Conservation (phyloP, 2,329 filamentous ascomycete species). For the Apiospora sp. region DNA sequence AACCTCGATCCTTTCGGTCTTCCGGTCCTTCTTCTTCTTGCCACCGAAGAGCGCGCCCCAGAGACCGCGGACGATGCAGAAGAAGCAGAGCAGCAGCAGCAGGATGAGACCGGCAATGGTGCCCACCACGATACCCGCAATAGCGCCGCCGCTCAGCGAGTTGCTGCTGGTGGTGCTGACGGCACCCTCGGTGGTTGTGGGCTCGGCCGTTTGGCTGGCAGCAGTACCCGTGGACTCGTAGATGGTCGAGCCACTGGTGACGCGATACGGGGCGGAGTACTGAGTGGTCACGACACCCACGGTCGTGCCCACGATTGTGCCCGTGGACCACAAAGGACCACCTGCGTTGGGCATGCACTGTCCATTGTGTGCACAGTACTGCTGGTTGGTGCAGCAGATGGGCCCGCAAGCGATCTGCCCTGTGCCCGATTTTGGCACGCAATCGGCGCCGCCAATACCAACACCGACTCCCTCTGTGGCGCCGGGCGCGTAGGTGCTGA, state of each 20-base stretch:
- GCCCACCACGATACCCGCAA: slow-evolving; percentile 83
- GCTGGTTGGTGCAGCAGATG: slow-evolving; percentile 75
- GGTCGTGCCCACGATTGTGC: slow-evolving; percentile 55
- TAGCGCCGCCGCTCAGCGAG: slow-evolving; percentile 72
- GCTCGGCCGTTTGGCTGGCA: slow-evolving; percentile 54
- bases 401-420: slow-evolving; percentile 70
- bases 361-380: slow-evolving; percentile 66
- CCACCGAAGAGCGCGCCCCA: slow-evolving; percentile 67
- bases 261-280: slow-evolving; percentile 58
- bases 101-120: slow-evolving; percentile 72
- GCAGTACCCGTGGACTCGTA: slow-evolving; percentile 62
- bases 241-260: slow-evolving; percentile 60
- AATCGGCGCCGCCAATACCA: slow-evolving; percentile 50
- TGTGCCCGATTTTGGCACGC: slow-evolving; percentile 55
- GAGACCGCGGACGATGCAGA: slow-evolving; percentile 71
- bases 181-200: slow-evolving; percentile 56
- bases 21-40: slow-evolving; percentile 57
- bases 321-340: slow-evolving; percentile 51
- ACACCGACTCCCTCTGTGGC: slow-evolving; percentile 51
- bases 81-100: slow-evolving; percentile 76
- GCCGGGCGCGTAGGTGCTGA: slow-evolving; percentile 57
- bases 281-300: slow-evolving; percentile 58
- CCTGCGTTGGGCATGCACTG: slow-evolving; percentile 65
- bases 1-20: slow-evolving; percentile 64
- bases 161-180: slow-evolving; percentile 52